phyloP scores from a whole-genome alignment of 2,329 filamentous ascomycete genomes.

The Zasmidium cellare region DNA sequence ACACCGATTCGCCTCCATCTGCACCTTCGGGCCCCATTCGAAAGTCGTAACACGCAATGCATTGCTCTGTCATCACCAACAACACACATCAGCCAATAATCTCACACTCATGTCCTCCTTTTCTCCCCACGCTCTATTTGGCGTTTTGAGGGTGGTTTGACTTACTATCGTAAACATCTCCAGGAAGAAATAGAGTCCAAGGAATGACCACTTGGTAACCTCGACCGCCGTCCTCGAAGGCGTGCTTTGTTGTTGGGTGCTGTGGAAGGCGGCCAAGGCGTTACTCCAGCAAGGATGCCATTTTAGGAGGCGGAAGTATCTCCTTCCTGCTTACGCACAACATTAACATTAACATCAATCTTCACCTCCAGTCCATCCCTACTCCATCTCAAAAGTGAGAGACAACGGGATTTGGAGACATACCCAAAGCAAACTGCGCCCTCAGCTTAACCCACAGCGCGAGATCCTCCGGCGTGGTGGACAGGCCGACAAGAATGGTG shows the following conservation, averaged over 20 bases:
- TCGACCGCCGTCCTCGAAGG: slow-evolving; percentile 48
- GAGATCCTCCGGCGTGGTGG: slow-evolving; percentile 34
- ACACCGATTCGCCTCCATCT: slow-evolving; percentile 64
- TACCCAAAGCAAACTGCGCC: slow-evolving; percentile 46
- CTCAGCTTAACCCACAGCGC: slow-evolving; percentile 40
- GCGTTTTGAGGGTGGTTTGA: too few relatives aligned
- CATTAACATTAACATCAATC: slow-evolving; percentile 5
- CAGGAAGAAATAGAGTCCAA: slow-evolving; percentile 67
- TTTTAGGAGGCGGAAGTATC: slow-evolving; percentile 68
- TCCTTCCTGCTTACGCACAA: slow-evolving; percentile 52
- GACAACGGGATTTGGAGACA: slow-evolving; percentile 15
- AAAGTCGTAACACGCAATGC: slow-evolving; percentile 53
- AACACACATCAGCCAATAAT: not conserved
- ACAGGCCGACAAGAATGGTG: slow-evolving; percentile 37
- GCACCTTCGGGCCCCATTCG: slow-evolving; percentile 47
- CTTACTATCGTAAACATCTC: slow-evolving; percentile 65
- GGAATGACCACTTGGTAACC: slow-evolving; percentile 58
- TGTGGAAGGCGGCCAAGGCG: slow-evolving; percentile 13
- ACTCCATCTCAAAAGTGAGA: too few relatives aligned
- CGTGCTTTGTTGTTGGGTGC: slow-evolving; percentile 30
- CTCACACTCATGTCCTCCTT: not conserved
- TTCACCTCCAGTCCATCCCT: slow-evolving; percentile 1
- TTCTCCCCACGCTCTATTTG: not conserved
- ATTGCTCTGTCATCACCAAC: slow-evolving; percentile 33
- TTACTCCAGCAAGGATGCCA: slow-evolving; percentile 37